Base-by-base conservation (phyloP, 495 filamentous ascomycete species). In the Podospora pseudocomata region DNA sequence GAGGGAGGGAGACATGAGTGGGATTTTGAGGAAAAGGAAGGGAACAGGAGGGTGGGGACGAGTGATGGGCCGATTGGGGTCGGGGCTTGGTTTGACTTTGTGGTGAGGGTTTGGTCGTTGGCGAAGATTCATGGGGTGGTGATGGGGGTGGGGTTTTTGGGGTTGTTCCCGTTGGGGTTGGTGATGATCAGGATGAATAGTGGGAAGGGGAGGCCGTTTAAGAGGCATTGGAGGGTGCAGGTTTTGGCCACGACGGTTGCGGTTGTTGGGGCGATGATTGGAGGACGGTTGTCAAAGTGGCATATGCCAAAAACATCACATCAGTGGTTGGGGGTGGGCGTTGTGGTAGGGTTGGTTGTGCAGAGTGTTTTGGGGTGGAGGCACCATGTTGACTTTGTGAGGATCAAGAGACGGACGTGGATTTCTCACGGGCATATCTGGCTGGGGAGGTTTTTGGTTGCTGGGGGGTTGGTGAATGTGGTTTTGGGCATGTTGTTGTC, bases 351-450 rank as follows among this genome's bases (percentile, higher is more conserved):
- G 27, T 49, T 77, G 1, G 55, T 54, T 0, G 44, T 71, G 5
- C 76, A 78, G 70, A 65, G 30, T 13, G 28, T 77, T 1, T 58
- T 78, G 20, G 76, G 76, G 6, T 78, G 76, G 76, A 66, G 76
- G 55, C 76, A 78, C 26, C 76, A 78, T 58, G 49, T 74, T 27
- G 68, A 56, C 26, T 78, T 77, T 56, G 3, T 77, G 34, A 60
- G 66, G 55, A 63, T 75, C 3, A 63, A 66, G 15, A 57, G 71
- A 39, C 44, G 73, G 55, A 78, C 73, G 13, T 75, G 73, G 75
- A 67, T 78, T 4, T 74, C 76, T 5, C 23, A 70, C 58, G 70
- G 19, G 44, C 74, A 76, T 34, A 68, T 76, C 26, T 72, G 68
- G 73, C 66, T 77, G 13, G 76, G 76, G 13, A 27, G 73, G 64